Base-by-base conservation (phyloP, 208 protist genomes). In the Phytomonas sp. region DNA sequence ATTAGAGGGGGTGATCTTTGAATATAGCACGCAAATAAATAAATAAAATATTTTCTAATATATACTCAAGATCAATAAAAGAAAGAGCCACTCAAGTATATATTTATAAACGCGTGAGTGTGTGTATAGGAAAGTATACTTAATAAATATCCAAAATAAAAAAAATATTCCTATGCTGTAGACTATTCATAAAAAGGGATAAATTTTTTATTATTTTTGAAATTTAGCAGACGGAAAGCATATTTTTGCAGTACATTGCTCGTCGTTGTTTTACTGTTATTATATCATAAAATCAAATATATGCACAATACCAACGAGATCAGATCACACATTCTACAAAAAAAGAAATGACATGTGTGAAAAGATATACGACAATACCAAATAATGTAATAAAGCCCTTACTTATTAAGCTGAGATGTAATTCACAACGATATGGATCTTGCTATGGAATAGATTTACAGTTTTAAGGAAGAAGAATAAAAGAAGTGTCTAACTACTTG, bases 21-120 rank as follows among this genome's bases (percentile, higher is more conserved):
- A 60, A n/a, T 60, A 60, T 60, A 60, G n/a, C n/a, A 60, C 49
- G n/a, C n/a, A 60, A 23, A n/a, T 60, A n/a, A 23, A 60, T 60
- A 60, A 60, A 60, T 60, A 23, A 60, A 60, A n/a, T n/a, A 60
- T n/a, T 60, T n/a, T 23, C 23, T 60, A 60, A 60, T n/a, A 60
- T 23, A 60, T n/a, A n/a, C n/a, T n/a, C n/a, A n/a, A n/a, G n/a
- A n/a, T n/a, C n/a, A n/a, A n/a, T n/a, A 63, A 63, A 34, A 4
- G 10, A 63, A 63, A 10, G 10, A 63, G 31, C 10, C 29, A 10
- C 31, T 36, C 30, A 36, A 4, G 29, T 63, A 34, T 63, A 63
- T 34, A 36, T 34, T 12, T 36, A 36, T 63, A 63, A 4, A 63
- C 30, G 31, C 29, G 60, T 63, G 30, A 63, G 29, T 4, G 29